Evolutionary conservation across 2,329 filamentous ascomycete species (phyloP), one percentile per base, ranked within the genome.

Genomic region (Trichoderma sp.): DNA sequence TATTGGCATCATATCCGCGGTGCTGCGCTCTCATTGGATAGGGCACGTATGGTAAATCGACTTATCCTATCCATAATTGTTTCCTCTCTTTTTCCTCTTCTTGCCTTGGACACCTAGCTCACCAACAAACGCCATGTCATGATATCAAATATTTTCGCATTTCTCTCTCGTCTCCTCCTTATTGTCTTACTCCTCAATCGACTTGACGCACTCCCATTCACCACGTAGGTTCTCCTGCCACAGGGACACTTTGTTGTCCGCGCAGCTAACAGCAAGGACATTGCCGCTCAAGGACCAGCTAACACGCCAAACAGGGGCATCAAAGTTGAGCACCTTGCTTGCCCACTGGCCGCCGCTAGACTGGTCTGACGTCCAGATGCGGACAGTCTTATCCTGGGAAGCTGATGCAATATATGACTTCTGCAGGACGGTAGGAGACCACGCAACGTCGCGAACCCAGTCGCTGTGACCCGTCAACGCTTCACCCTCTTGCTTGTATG

Each of bases 221-320:
- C 96, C 96, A 81, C 92, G 93, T 77, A 99, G 85, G 81, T 97
- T 97, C 88, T 99, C 96, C 88, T 98, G 99, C 95, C 95, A 99
- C 81, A 99, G 83, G 69, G 92, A 97, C 71, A 99, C 95, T 84
- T 97, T 95, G 86, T 99, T 99, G 83, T 99, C 95, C 30, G 92
- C 93, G 51, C 94, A 94, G 80, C 93, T 96, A 74, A 98, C 94
- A 11, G 96, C 96, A 77, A 99, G 86, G 24, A 98, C 95, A 81
- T 99, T 99, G 67, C 96, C 96, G 82, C 94, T 97, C 80, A 98
- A 86, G 77, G 94, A 97, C 96, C 96, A 99, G 86, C 94, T 98
- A 60, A 98, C 96, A 71, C 96, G 91, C 96, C 96, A 99, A 72
- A 97, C 89, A 61, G 95, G 91, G 5, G 92, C 90, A 73, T 98